Base-by-base conservation (phyloP, 495 filamentous ascomycete species). In the Podospora appendiculata region DNA sequence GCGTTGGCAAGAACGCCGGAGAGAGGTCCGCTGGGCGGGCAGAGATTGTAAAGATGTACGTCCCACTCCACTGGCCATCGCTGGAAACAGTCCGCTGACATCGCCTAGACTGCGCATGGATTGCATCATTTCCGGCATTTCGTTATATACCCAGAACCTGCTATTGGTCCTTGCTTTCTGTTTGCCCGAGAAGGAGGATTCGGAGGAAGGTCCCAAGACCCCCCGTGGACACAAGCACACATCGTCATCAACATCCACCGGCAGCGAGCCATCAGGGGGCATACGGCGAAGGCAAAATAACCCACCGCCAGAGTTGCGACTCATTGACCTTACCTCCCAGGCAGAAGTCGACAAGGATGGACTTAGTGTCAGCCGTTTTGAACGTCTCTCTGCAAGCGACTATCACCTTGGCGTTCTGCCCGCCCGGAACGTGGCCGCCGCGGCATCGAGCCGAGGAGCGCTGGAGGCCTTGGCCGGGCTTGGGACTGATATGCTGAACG, bases 51-150 rank as follows among this genome's bases (percentile, higher is more conserved):
- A 93, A 92, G 61, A 89, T 93, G 88, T 95, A 66, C 69, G 89
- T 76, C 55, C 42, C 10, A 40, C 41, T 34, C 12, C 11, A 32
- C 12, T 35, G 35, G 32, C 32, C 6, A 40, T 8, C 41, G 41
- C 13, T 47, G 1, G 12, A 1, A 32, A 9, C 0, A 46, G 12
- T 8, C 47, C 44, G 42, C 67, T 77, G 54, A 74, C 62, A n/a
- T 49, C 45, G 0, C 38, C 38, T 53, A 95, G 89, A 73, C 79
- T 97, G 70, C 86, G 88, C 59, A 91, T 91, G 58, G 93, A 97
- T 74, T 96, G 94, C 72, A 88, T 92, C 57, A 87, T 98, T 76
- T 95, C 92, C 67, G 93, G 94, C 64, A 86, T 98, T 64, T 90
- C 93, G 56, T 77, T 98, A 71, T 97, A 96, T 84, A 95, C 88